Evolutionary conservation across 805 yeast species (phyloP).

Genomic region (Brettanomyces sp.): DNA sequence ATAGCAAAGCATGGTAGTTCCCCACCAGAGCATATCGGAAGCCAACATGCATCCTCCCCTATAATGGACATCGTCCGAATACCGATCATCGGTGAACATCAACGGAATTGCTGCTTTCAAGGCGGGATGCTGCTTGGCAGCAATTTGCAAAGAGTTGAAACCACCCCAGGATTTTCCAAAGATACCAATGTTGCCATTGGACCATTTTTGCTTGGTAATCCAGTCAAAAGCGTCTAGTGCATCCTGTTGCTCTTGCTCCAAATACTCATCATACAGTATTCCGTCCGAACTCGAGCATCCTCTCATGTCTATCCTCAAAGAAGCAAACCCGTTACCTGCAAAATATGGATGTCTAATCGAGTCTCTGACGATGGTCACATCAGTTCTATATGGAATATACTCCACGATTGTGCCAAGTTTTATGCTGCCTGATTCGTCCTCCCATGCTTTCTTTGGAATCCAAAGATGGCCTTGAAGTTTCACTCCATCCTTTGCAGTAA

Average conservation of each 20-base stretch:
- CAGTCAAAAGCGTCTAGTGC: slow-evolving; percentile 34
- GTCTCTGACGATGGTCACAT: slow-evolving; percentile 35
- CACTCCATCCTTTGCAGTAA: slow-evolving; percentile 31
- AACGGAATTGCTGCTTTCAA: slow-evolving; percentile 33
- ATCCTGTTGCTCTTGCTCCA: slow-evolving; percentile 35
- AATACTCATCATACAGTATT: slow-evolving; percentile 31
- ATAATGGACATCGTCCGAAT: slow-evolving; percentile 40
- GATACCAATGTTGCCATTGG: slow-evolving; percentile 37
- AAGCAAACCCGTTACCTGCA: slow-evolving; percentile 38
- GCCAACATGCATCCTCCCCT: slow-evolving; percentile 38
- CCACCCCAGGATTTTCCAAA: slow-evolving; percentile 45
- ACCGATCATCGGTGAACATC: slow-evolving; percentile 39
- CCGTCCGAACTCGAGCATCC: slow-evolving; percentile 37
- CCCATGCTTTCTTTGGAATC: slow-evolving; percentile 30
- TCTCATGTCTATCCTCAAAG: slow-evolving; percentile 38
- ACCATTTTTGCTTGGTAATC: slow-evolving; percentile 32
- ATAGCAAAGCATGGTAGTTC: slow-evolving; percentile 35
- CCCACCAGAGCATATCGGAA: slow-evolving; percentile 43
- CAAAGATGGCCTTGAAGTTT: slow-evolving; percentile 33
- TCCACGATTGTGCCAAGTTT: slow-evolving; percentile 32
- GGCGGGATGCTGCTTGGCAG: slow-evolving; percentile 38
- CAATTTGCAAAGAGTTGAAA: slow-evolving; percentile 36
- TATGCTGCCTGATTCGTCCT: slow-evolving; percentile 6
- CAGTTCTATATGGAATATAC: slow-evolving; percentile 38
- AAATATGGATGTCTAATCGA: slow-evolving; percentile 36